phyloP scores from a whole-genome alignment of 352 stramenopile genomes.

The Pythium grandisporangium region DNA sequence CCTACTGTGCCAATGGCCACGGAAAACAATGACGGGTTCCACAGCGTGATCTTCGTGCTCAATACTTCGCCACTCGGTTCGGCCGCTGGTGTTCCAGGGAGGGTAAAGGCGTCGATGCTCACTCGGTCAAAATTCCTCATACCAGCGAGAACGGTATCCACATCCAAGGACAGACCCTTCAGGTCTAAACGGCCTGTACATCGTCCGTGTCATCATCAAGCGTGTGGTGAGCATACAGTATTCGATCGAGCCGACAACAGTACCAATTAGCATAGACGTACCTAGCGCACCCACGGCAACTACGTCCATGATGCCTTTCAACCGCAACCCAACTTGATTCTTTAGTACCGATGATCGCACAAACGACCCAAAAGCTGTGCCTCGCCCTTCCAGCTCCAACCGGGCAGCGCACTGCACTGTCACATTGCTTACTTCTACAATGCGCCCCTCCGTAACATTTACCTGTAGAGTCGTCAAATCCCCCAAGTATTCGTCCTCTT shows the following conservation, averaged over 20 bases:
- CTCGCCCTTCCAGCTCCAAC: constrained; percentile 27
- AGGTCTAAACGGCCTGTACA: constrained; percentile 39
- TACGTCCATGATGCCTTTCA: constrained; percentile 50
- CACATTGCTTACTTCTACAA: constrained; percentile 60
- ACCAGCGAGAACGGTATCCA: constrained; percentile 26
- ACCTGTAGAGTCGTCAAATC: constrained; percentile 39
- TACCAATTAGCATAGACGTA: no score
- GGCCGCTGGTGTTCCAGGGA: constrained; percentile 38
- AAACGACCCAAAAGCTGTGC: constrained; percentile 49
- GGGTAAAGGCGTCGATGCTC: constrained; percentile 42
- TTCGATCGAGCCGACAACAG: no score
- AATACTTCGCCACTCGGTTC: constrained; percentile 36
- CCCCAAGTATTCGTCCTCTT: constrained; percentile 27
- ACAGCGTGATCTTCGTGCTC: constrained; percentile 45
- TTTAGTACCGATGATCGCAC: constrained; percentile 55
- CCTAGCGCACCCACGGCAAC: constrained; percentile 53
- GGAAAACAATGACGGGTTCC: constrained; percentile 61
- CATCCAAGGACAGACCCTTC: constrained; percentile 33
- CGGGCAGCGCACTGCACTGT: constrained; percentile 52
- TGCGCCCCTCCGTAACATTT: constrained; percentile 36
- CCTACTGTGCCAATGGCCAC: constrained; percentile 49
- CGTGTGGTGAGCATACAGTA: neutral
- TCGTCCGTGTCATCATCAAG: constrained; percentile 1
- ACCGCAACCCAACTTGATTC: constrained; percentile 27
- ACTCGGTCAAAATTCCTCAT: constrained; percentile 62